These are phyloP conservation scores for Arthroderma sp. DNA, from an alignment of 2,329 filamentous ascomycete species.

Conservation along the genomic window DNA sequence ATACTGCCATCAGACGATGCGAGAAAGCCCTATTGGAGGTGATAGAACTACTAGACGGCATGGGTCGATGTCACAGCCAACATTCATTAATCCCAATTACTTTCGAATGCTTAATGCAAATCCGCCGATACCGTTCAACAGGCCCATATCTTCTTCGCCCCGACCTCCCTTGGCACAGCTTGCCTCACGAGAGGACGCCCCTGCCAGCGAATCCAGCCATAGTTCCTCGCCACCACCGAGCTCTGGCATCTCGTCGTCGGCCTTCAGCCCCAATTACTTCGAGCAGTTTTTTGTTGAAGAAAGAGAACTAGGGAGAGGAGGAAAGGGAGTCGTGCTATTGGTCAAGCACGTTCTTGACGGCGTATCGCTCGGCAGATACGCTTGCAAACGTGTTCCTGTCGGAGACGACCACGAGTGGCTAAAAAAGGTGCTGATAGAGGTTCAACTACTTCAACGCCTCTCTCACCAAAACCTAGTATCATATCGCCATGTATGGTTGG, in stretches of 20 bases:
- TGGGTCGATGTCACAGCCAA: constrained; percentile 29
- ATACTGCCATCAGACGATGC: constrained; percentile 68
- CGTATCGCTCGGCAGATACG: constrained; percentile 77
- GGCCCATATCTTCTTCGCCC: constrained; percentile 32
- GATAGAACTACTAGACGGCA: too few relatives aligned
- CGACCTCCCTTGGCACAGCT: constrained; percentile 35
- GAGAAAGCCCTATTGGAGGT: constrained; percentile 31
- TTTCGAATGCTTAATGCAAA: constrained; percentile 77
- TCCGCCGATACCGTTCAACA: constrained; percentile 22
- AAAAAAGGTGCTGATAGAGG: constrained; percentile 85
- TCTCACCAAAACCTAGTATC: constrained; percentile 92
- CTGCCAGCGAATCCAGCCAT: constrained; percentile 3
- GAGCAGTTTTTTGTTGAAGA: constrained; percentile 86
- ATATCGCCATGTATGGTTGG: constrained; percentile 94
- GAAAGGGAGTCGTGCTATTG: constrained; percentile 88
- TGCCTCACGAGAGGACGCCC: constrained; percentile 26
- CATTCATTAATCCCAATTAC: constrained; percentile 82
- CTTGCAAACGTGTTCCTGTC: constrained; percentile 92
- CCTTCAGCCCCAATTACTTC: constrained; percentile 89
- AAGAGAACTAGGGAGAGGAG: constrained; percentile 70
- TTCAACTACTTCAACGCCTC: constrained; percentile 79
- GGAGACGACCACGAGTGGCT: constrained; percentile 91
- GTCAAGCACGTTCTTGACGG: constrained; percentile 86
- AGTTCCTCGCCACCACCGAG: neutral
- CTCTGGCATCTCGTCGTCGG: constrained; percentile 65